These are phyloP conservation scores for Populus hybrid DNA, from an alignment of 441 rosid genomes.

Conservation along the genomic window DNA sequence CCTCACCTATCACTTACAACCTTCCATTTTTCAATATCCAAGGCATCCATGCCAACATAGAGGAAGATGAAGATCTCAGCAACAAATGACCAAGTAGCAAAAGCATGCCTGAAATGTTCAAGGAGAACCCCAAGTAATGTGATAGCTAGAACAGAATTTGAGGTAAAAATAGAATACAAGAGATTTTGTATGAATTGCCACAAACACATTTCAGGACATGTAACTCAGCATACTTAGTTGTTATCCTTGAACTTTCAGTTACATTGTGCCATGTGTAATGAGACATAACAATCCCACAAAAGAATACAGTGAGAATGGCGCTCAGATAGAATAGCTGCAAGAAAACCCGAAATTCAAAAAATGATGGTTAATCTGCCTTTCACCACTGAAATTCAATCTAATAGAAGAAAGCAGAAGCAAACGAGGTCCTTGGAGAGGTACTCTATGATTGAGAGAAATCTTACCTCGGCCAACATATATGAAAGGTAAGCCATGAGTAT, in stretches of 20 bases:
- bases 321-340: constrained; percentile 83
- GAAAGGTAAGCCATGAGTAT: constrained; percentile 93
- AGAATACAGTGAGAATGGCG: constrained; percentile 95
- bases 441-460: constrained; percentile 17
- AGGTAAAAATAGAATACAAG: background rate
- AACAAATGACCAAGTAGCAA: constrained; percentile 87
- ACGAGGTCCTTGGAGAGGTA: constrained; percentile 15
- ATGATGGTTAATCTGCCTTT: constrained; percentile 8
- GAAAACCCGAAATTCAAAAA: constrained; percentile 14
- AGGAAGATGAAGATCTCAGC: constrained; percentile 96
- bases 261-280: constrained; percentile 98
- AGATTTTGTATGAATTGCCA: background rate
- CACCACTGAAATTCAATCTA: background rate
- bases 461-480: constrained; percentile 84
- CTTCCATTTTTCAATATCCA: constrained; percentile 92
- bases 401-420: constrained; percentile 1
- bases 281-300: constrained; percentile 97
- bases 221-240: constrained; percentile 66
- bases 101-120: constrained; percentile 65
- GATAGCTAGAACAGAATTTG: constrained; percentile 8
- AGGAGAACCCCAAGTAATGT: constrained; percentile 4
- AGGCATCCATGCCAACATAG: constrained; percentile 98
- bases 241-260: constrained; percentile 85
- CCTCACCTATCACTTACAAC: constrained; percentile 71
- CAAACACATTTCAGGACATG: constrained; percentile 7